Conservation (phyloP, 768 basidiomycete species). For the Basidioascus undulatus region DNA sequence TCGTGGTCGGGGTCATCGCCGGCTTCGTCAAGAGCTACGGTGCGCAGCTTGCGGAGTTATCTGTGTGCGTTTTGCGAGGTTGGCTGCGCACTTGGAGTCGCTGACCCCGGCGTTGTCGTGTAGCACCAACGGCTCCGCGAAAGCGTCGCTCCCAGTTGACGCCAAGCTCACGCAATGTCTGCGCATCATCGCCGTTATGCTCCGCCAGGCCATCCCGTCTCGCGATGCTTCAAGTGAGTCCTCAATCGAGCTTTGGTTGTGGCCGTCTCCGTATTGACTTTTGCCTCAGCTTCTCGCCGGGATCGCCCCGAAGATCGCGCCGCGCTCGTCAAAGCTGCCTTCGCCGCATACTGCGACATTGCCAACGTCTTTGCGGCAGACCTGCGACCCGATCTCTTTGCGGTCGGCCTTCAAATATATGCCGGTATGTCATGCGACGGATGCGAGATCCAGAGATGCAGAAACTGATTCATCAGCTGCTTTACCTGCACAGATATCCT, state of each 20-base stretch:
- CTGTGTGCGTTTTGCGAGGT: not conserved
- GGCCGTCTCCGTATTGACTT: no score
- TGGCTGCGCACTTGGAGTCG: no score
- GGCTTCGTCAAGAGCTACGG: constrained; percentile 26
- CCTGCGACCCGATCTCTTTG: constrained; percentile 49
- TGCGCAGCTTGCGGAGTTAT: not conserved
- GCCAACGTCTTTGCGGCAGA: constrained; percentile 31
- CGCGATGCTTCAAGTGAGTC: constrained; percentile 8
- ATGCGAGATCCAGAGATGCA: not conserved
- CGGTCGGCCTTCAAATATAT: constrained; percentile 56
- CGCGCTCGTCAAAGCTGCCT: constrained; percentile 32
- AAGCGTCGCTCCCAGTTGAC: constrained; percentile 13
- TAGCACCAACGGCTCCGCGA: not conserved
- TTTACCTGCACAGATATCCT: constrained; percentile 33
- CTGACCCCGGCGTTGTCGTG: not conserved
- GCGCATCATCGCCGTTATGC: constrained; percentile 53
- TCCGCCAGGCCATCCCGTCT: constrained; percentile 41
- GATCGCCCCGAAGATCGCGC: constrained; percentile 28
- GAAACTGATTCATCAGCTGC: not conserved
- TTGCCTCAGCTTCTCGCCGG: constrained; percentile 32
- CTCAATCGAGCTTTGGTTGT: constrained; percentile 11
- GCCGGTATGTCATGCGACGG: constrained; percentile 26
- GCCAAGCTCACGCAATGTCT: constrained; percentile 39
- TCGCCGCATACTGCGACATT: constrained; percentile 35
- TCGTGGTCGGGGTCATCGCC: constrained; percentile 44